These are phyloP conservation scores for Cladosporium sp. DNA, from an alignment of 2,329 filamentous ascomycete species.

Conservation along the genomic window DNA sequence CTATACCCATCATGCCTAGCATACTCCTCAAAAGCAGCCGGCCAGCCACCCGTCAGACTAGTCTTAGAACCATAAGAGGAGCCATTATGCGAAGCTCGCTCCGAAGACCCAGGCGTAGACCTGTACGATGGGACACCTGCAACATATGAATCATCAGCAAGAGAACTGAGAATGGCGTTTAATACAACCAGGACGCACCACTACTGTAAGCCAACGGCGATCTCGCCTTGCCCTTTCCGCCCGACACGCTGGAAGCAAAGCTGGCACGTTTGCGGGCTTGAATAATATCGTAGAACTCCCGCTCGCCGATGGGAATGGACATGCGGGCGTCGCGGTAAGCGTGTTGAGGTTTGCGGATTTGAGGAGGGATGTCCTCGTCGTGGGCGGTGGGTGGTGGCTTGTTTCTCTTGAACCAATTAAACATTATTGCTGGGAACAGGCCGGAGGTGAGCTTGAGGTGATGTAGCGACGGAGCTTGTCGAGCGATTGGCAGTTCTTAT, in stretches of 20 bases:
- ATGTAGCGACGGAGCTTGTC: not conserved
- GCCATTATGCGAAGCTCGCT: not conserved
- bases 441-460: not conserved
- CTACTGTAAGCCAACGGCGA: not conserved
- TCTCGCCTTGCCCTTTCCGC: not conserved
- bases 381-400: not conserved
- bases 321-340: slow-evolving; percentile 11
- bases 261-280: not conserved
- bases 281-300: not conserved
- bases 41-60: not conserved
- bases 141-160: not conserved
- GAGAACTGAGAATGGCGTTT: too few species aligned
- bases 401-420: not conserved
- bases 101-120: not conserved
- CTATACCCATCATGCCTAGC: not conserved
- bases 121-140: not conserved
- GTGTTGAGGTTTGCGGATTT: slow-evolving; percentile 3
- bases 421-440: not conserved
- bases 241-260: not conserved
- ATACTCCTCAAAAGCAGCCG: not conserved
- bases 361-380: not conserved
- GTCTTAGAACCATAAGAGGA: not conserved
- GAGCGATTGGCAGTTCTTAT: not conserved
- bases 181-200: not conserved
- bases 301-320: slow-evolving; percentile 10